phyloP scores from a whole-genome alignment of 1,139 yeast species.

The Meyerozyma guilliermondii region DNA sequence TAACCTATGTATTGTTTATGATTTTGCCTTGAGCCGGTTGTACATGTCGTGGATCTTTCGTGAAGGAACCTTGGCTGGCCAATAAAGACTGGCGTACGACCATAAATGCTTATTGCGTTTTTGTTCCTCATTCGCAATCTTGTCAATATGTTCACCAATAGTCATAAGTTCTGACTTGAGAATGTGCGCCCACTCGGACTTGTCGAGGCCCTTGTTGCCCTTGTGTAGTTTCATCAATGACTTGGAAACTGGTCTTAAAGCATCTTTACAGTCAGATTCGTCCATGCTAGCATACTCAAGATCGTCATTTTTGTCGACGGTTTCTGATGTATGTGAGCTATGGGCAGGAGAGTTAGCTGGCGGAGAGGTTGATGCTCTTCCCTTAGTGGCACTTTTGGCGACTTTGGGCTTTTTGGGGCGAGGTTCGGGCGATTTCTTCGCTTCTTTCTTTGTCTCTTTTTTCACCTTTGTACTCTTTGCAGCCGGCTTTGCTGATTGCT shows the following conservation, averaged over 20 bases:
- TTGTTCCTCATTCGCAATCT: constrained; percentile 18
- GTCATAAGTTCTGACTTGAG: constrained; percentile 68
- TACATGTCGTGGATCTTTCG: constrained; percentile 82
- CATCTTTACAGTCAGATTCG: constrained; percentile 60
- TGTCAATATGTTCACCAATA: constrained; percentile 73
- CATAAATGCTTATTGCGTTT: constrained; percentile 68
- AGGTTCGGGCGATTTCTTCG: not conserved
- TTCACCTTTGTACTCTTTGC: constrained; percentile 9
- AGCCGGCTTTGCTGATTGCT: constrained; percentile 7
- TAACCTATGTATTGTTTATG: not conserved
- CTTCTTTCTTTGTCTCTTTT: constrained; percentile 2
- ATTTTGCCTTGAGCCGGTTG: constrained; percentile 44
- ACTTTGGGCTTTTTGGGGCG: constrained; percentile 10
- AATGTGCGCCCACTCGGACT: constrained; percentile 77
- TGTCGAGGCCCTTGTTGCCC: constrained; percentile 78
- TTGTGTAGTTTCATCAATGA: constrained; percentile 71
- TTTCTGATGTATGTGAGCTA: not conserved
- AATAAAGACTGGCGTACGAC: constrained; percentile 84
- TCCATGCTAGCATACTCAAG: constrained; percentile 80
- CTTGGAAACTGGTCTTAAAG: constrained; percentile 67
- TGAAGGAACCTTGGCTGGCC: constrained; percentile 93
- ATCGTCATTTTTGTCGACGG: constrained; percentile 25
- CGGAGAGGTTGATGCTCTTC: constrained; percentile 1
- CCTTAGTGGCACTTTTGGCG: constrained; percentile 13
- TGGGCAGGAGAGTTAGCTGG: not conserved